These are phyloP conservation scores for Hyaloscypha finlandica DNA, from an alignment of 495 filamentous ascomycete genomes.

Conservation along the genomic window DNA sequence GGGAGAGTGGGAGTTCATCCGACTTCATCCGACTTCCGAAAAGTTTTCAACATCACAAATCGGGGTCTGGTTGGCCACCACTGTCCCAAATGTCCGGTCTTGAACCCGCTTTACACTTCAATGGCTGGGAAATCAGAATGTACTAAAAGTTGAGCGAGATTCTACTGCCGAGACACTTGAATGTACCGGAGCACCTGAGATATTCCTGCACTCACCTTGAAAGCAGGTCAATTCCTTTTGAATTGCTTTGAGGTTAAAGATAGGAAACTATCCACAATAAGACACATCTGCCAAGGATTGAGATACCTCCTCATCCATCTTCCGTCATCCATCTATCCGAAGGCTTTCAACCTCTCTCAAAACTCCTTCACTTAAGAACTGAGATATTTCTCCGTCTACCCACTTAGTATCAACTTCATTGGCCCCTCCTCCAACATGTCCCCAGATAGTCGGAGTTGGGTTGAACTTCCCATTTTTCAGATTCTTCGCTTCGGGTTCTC, in stretches of 20 bases:
- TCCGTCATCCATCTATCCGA: neutral
- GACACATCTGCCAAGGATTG: neutral
- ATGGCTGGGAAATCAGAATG: too few species aligned
- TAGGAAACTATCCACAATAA: neutral
- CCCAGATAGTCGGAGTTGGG: conserved; percentile 48
- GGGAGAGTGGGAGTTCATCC: too few species aligned
- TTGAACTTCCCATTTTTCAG: conserved; percentile 41
- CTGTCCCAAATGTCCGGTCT: too few species aligned
- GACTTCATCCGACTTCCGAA: too few species aligned
- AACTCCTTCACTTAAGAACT: conserved; percentile 29
- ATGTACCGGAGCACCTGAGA: too few species aligned
- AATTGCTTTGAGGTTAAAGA: neutral
- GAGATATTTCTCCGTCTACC: conserved; percentile 34
- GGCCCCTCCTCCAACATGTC: conserved; percentile 47
- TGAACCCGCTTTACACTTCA: too few species aligned
- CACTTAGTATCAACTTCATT: conserved; percentile 43
- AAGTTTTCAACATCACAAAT: too few species aligned
- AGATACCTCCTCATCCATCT: neutral
- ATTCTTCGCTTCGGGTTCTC: conserved; percentile 42
- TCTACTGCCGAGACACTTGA: too few species aligned
- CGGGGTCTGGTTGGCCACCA: too few species aligned
- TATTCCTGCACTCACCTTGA: too few species aligned
- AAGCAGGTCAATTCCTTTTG: neutral
- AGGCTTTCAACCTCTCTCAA: neutral
- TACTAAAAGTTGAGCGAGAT: too few species aligned